Evolutionary conservation across 805 yeast genomes (phyloP), one percentile per base, ranked within the genome.

Genomic region (Metschnikowia lochheadii): DNA sequence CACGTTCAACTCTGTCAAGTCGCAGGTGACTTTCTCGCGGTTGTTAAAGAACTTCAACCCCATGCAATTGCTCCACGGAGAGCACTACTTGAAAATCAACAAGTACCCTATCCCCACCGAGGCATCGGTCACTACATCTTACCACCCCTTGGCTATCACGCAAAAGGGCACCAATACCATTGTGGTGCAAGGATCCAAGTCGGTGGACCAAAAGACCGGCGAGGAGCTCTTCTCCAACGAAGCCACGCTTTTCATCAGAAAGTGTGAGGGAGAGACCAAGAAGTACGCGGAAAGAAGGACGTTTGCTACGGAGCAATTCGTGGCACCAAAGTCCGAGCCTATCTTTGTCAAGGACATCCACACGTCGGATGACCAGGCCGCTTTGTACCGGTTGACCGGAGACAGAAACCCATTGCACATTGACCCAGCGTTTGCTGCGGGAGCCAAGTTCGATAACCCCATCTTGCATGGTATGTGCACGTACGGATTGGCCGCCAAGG

Each of bases 401-500:
- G 99, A 92, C 75, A 84, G 84, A 68, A 92, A 92, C 69, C 99
- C 99, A 53, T 79, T 92, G 60, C 99, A 91, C 73, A 85, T 92
- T 65, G 98, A 92, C 72, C 97, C 98, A 17, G 76, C 67, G 31
- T 86, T 91, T 70, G 97, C 98, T 14, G 81, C 84, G 56, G 87
- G 87, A 50, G 97, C 92, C 44, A 86, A 85, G 54, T 92, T 92
- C 67, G 83, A 82, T 44, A 72, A 75, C 49, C 99, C 99, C 44
- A 92, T 92, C 59, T 78, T 92, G 57, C 99, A 92, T 71, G 99
- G 99, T 40, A 79, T 92, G 69, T 87, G 95, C 63, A 79, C 88
- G 17, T 82, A 88, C 66, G 99, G 99, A 54, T 80, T 91, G 52
- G 73, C 87, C 39, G 85, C 85, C 31, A 89, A 91, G 67, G 79